Conservation (phyloP, 257 asterid genomes). For the Nicotiana paniculata region DNA sequence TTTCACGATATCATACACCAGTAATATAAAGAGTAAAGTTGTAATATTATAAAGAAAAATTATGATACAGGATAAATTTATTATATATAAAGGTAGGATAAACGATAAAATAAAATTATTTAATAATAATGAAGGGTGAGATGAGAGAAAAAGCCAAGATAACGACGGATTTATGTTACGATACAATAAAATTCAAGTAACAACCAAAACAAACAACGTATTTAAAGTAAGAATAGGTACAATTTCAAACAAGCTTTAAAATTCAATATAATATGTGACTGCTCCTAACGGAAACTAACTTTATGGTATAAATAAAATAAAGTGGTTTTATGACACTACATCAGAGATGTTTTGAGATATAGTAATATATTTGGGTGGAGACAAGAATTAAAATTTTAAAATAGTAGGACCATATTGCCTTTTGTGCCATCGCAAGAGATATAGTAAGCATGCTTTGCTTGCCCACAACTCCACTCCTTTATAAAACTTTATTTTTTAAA, state of each 20-base stretch:
- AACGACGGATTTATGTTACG: no score
- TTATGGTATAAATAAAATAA: neutral
- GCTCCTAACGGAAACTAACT: neutral
- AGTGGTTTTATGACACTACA: neutral
- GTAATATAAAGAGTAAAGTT: no score
- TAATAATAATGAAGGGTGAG: no score
- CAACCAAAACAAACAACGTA: no score
- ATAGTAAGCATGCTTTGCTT: constrained; percentile 7
- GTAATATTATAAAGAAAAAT: no score
- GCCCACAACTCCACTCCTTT: constrained; percentile 10
- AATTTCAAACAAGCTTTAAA: neutral
- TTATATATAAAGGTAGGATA: no score
- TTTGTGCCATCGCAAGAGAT: neutral
- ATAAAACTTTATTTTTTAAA: neutral
- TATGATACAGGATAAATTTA: no score
- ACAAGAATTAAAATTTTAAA: neutral
- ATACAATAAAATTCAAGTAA: no score
- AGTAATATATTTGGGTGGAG: neutral
- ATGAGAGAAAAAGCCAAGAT: no score
- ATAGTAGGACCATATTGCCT: constrained; percentile 6
- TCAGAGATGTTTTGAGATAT: neutral
- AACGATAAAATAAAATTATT: no score
- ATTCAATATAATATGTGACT: neutral
- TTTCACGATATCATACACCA: no score
- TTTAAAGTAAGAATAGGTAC: no score